Base-by-base conservation (phyloP, 1,284 basidiomycete species). In the Lignosus rhinocerotis region DNA sequence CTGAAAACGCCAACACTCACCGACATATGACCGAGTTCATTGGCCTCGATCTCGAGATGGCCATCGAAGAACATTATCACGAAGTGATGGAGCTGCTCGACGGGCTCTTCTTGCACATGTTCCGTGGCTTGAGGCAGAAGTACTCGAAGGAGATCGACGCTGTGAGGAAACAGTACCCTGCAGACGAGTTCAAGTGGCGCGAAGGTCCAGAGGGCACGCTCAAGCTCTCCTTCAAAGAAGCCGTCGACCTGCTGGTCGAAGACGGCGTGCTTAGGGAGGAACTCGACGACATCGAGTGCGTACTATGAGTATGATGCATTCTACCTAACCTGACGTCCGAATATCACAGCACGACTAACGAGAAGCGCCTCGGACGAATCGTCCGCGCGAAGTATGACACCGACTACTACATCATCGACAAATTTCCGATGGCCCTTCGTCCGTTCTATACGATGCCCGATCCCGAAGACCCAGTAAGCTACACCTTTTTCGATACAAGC, bases 381-480 rank as follows among this genome's bases (percentile, higher is more conserved):
- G 86, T 98, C 69, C 93, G 91, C 73, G 87, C 87, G 58, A 97
- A 96, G 78, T 96, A 95, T 74, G 87, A 94, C 67, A 98, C 93
- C 55, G 96, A 99, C 79, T 98, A 96, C 79, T 98, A 91, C 77
- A 97, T 98, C 72, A 88, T 98, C 65, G 95, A 98, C 82, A 98
- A 97, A 75, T 98, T 98, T 82, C 95, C 95, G 2, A 81, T 94
- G 71, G 90, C 83, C 32, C 85, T 97, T 56, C 90, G 96, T 61
- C 96, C 97, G 3, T 99, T 99, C 80, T 99, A 99, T 78, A 98
- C 95, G 41, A 98, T 98, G 95, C 92, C 94, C 58, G 94, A 97
- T 78, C 86, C 95, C 21, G 79, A 84, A 60, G 88, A 97, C 75
- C 86, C 92, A 9, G 93, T 94, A 69, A 54, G 52, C 31, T 41